phyloP scores from a whole-genome alignment of 805 yeast species.

The Candida vaughaniae region DNA sequence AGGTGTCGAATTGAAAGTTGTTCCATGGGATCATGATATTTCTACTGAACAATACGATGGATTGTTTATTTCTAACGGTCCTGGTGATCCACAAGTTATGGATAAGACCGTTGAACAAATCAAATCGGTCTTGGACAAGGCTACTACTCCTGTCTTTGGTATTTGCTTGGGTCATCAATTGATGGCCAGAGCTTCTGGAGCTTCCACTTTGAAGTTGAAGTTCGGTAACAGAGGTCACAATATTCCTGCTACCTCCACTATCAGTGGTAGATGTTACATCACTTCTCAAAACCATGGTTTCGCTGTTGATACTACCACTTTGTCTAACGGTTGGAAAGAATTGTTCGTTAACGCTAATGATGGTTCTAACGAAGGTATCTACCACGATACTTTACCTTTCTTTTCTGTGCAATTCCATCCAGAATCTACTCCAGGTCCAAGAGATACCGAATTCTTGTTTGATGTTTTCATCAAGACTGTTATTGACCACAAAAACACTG shows the following conservation, averaged over 20 bases:
- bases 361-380: constrained; percentile 97
- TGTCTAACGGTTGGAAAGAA: constrained; percentile 84
- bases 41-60: constrained; percentile 85
- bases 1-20: constrained; percentile 94
- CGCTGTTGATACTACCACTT: constrained; percentile 85
- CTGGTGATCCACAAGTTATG: constrained; percentile 97
- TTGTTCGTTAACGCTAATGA: constrained; percentile 94
- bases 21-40: constrained; percentile 93
- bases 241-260: constrained; percentile 88
- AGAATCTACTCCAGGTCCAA: constrained; percentile 98
- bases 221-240: constrained; percentile 99
- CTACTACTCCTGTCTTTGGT: constrained; percentile 90
- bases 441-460: constrained; percentile 96
- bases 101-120: constrained; percentile 63
- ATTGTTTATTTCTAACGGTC: constrained; percentile 95
- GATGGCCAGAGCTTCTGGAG: constrained; percentile 93
- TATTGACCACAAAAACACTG: constrained; percentile 57
- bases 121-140: constrained; percentile 54
- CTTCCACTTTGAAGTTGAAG: constrained; percentile 85
- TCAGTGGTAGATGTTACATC: constrained; percentile 94
- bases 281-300: constrained; percentile 99
- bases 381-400: constrained; percentile 80
- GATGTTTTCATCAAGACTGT: constrained; percentile 90
- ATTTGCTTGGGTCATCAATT: constrained; percentile 98
- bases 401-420: constrained; percentile 99